A percentile compares a stretch with the other conserved stretches of the same genome.
These are phyloP conservation scores for Rhynchospora breviuscula DNA, from an alignment of 176 grass and related monocot genomes.

Conservation along the genomic window DNA sequence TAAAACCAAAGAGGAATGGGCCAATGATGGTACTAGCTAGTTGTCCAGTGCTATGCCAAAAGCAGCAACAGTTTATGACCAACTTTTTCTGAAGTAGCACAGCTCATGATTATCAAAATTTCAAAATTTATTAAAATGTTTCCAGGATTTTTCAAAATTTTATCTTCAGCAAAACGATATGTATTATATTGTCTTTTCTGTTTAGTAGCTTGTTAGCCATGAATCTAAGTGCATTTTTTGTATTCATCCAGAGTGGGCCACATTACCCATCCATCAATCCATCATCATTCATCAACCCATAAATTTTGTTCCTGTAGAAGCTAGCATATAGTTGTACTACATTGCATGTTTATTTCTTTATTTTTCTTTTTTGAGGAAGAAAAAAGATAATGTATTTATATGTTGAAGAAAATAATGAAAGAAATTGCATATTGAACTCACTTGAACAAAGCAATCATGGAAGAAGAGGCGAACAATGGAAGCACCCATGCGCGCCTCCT, in stretches of 20 bases:
- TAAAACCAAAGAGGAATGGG: not conserved
- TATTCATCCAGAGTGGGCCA: not conserved
- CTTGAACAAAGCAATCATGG: slow-evolving; percentile 29
- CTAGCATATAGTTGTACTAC: not conserved
- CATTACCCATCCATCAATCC: not conserved
- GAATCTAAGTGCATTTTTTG: not conserved
- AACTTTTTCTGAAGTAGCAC: too few species aligned
- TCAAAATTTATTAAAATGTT: too few species aligned
- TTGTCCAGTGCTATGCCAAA: not conserved
- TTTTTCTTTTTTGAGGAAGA: not conserved
- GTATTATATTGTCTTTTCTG: not conserved
- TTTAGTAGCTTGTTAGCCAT: not conserved
- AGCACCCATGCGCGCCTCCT: slow-evolving; percentile 30
- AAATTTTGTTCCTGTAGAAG: not conserved
- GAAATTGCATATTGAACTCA: not conserved
- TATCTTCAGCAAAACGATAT: not conserved
- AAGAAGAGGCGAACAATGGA: slow-evolving; percentile 29
- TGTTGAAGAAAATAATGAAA: not conserved
- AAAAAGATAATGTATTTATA: not conserved
- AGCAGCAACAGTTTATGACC: not conserved
- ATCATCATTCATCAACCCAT: too few species aligned
- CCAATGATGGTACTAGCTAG: not conserved
- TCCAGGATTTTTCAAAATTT: not conserved
- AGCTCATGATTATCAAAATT: not conserved
- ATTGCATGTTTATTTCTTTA: not conserved